A percentile compares a stretch with the other conserved stretches of the same genome.
Conservation (phyloP, 2,329 filamentous ascomycete genomes). For the Colletotrichum lindemuthianum region DNA sequence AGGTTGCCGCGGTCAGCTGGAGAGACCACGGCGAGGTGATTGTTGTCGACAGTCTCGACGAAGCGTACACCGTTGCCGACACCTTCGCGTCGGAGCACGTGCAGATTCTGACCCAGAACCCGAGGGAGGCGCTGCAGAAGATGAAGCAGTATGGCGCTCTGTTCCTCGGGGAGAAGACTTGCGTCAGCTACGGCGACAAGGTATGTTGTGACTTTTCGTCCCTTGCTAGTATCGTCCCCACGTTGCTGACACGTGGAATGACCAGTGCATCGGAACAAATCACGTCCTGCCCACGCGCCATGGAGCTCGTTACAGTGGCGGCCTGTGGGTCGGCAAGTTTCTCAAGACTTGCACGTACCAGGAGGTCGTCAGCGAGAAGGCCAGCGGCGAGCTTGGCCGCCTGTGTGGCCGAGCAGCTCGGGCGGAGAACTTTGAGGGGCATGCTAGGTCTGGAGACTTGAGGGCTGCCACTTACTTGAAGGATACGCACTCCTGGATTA, state of each 20-base stretch:
- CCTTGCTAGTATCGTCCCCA: no score
- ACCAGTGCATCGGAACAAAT: constrained; percentile 62
- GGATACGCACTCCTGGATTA: constrained; percentile 56
- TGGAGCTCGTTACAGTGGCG: constrained; percentile 60
- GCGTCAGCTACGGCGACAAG: constrained; percentile 65
- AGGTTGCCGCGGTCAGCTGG: constrained; percentile 56
- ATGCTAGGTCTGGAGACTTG: constrained; percentile 61
- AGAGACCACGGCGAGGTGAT: constrained; percentile 56
- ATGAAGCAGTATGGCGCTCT: constrained; percentile 62
- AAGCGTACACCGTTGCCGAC: constrained; percentile 56
- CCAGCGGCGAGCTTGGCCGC: constrained; percentile 57
- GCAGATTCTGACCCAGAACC: constrained; percentile 57
- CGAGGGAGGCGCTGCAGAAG: constrained; percentile 58
- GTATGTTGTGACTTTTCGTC: constrained; percentile 37
- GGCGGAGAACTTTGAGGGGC: constrained; percentile 63
- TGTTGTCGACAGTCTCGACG: constrained; percentile 52
- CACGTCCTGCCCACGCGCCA: constrained; percentile 62
- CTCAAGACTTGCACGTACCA: constrained; percentile 63
- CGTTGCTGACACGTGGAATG: no score
- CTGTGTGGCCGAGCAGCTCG: constrained; percentile 60
- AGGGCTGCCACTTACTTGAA: constrained; percentile 54
- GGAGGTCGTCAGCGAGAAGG: constrained; percentile 54
- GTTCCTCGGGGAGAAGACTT: constrained; percentile 62
- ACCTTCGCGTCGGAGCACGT: constrained; percentile 62
- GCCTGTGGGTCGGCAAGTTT: constrained; percentile 66